Conservation (phyloP, 441 rosid genomes). For the Eutrema salsugineum region DNA sequence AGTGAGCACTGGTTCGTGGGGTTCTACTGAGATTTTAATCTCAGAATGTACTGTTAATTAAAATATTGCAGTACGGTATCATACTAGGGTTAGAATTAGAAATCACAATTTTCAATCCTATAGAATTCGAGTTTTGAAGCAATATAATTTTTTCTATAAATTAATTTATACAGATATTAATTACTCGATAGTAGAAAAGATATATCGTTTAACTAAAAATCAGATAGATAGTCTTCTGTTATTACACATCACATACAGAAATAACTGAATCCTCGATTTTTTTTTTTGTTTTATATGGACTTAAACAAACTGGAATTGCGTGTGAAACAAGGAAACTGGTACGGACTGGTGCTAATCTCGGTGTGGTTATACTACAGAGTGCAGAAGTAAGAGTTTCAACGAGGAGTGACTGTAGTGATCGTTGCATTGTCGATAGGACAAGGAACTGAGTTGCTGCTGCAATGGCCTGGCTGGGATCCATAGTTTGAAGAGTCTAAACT, state of each 20-base stretch:
- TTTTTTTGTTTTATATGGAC: neutral
- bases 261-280: neutral
- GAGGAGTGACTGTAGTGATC: slow-evolving; percentile 37
- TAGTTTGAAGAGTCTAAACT: neutral
- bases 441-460: slow-evolving; percentile 23
- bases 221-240: neutral
- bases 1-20: no score
- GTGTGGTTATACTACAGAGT: neutral
- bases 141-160: no score
- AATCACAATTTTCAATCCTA: no score
- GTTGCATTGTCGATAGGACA: slow-evolving; percentile 21
- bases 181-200: no score
- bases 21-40: no score
- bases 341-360: neutral
- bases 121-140: no score
- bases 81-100: no score
- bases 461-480: slow-evolving; percentile 16
- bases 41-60: no score
- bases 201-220: neutral
- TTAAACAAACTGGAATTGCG: neutral
- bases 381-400: slow-evolving; percentile 1
- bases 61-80: no score
- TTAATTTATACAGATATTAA: no score
- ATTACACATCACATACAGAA: neutral
- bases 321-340: neutral